Percentiles rank a stretch among this genome's conserved stretches.
phyloP scores from a whole-genome alignment of 345 rosid species.

The Brassica cretica region DNA sequence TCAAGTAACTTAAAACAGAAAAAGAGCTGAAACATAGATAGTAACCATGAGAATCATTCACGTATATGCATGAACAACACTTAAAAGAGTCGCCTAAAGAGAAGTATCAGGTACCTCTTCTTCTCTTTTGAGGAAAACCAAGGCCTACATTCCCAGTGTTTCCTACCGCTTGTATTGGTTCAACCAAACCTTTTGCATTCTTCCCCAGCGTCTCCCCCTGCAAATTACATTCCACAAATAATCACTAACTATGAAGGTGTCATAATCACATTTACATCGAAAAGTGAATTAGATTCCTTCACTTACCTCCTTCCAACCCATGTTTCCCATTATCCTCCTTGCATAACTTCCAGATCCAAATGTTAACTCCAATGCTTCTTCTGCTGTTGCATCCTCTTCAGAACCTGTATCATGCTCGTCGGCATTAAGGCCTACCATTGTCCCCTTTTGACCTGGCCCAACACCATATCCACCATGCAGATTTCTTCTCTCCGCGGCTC shows the following conservation, averaged over 20 bases:
- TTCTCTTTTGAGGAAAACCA: neutral
- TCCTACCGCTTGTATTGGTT: constrained; percentile 67
- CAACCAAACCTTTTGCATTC: constrained; percentile 58
- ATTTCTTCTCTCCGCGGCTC: constrained; percentile 90
- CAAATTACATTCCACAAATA: constrained; percentile 14
- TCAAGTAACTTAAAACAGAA: neutral
- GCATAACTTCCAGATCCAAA: constrained; percentile 84
- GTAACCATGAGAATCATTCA: neutral
- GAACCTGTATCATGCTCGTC: constrained; percentile 37
- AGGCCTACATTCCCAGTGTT: constrained; percentile 3
- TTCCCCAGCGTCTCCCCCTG: constrained; percentile 77
- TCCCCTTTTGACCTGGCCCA: constrained; percentile 83
- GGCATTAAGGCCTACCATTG: neutral
- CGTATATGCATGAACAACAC: neutral
- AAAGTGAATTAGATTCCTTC: constrained; percentile 1
- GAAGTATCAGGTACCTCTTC: neutral
- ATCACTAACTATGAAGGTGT: neutral
- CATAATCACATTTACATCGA: neutral
- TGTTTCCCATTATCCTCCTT: constrained; percentile 71
- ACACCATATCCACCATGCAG: constrained; percentile 78
- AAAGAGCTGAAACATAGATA: neutral
- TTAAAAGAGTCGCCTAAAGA: too few species aligned
- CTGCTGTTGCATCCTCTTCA: constrained; percentile 63
- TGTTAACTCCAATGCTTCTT: constrained; percentile 59
- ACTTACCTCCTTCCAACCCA: constrained; percentile 91